Base-by-base conservation (phyloP, 2,329 filamentous ascomycete species). In the Phaeosphaeriaceae sp. region DNA sequence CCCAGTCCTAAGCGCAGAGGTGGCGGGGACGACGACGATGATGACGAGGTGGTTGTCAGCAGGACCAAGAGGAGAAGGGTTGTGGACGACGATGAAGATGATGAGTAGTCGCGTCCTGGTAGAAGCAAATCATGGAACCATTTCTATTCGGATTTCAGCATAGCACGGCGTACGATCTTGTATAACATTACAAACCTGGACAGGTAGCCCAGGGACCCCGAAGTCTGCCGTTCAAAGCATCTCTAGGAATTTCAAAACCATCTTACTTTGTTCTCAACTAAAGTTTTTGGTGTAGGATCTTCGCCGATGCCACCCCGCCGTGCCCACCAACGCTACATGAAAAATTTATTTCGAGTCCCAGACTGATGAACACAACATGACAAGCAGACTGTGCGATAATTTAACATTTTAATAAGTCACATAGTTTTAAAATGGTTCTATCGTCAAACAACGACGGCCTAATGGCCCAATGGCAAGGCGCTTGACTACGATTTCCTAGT, bases 401-500 rank as follows among this genome's bases (percentile, higher is more conserved):
- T n/a, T n/a, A n/a, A n/a, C n/a, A n/a, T n/a, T n/a, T n/a, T n/a
- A n/a, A n/a, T n/a, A n/a, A n/a, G n/a, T n/a, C n/a, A n/a, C n/a
- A n/a, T n/a, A n/a, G n/a, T n/a, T n/a, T n/a, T n/a, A n/a, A n/a
- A n/a, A n/a, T n/a, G n/a, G n/a, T n/a, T n/a, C n/a, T n/a, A n/a
- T n/a, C n/a, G n/a, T n/a, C n/a, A n/a, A 41, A 53, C 1, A 31
- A 47, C 21, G 25, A 53, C 51, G 69, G 69, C 59, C 67, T 60
- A 67, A 68, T 83, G 81, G 81, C 81, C 81, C 81, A 83, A 83
- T 83, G 81, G 81, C 80, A 83, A 83, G 81, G 81, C 80, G 81
- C 80, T 83, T 83, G 81, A 83, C 82, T 84, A 83, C 81, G 81
- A 82, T 69, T 53, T 48, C 33, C 24, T 50, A 46, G 59, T 50